Evolutionary conservation across 108 stramenopile genomes (phyloP).

Genomic region (Skeletonema potamos): DNA sequence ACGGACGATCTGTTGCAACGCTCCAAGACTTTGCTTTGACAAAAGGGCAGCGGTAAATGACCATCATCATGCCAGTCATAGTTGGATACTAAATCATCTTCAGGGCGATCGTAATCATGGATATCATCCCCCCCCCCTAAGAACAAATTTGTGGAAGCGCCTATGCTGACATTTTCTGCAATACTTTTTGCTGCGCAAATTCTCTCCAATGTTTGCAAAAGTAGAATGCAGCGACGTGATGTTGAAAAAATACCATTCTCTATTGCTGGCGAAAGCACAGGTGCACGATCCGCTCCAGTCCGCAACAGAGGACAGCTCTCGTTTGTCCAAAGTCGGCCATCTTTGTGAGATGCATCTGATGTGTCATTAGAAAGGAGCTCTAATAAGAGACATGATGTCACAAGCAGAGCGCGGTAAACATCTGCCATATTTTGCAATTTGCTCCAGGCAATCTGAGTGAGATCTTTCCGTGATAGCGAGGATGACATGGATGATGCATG

Average conservation of each 20-base stretch:
- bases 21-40: neutral
- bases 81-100: slow-evolving; percentile 15
- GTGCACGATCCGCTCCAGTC: neutral
- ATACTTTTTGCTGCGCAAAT: slow-evolving; percentile 28
- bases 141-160: slow-evolving; percentile 1
- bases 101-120: slow-evolving; percentile 36
- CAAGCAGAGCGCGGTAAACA: slow-evolving; percentile 36
- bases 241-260: slow-evolving; percentile 18
- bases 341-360: neutral
- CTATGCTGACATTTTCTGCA: neutral
- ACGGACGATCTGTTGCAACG: slow-evolving; percentile 1
- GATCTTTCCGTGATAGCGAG: neutral
- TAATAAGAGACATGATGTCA: slow-evolving; percentile 31
- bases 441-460: slow-evolving; percentile 4
- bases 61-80: slow-evolving; percentile 55
- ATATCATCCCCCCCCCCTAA: slow-evolving; percentile 40
- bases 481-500: slow-evolving; percentile 13
- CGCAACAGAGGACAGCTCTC: neutral
- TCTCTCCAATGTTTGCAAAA: slow-evolving; percentile 25
- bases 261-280: slow-evolving; percentile 14
- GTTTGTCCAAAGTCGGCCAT: neutral
- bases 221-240: slow-evolving; percentile 27
- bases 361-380: slow-evolving; percentile 19
- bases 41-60: slow-evolving; percentile 22
- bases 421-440: slow-evolving; percentile 15